These are phyloP conservation scores for Sclerotiophoma versabilis DNA, from an alignment of 2,329 filamentous ascomycete species.

Conservation along the genomic window DNA sequence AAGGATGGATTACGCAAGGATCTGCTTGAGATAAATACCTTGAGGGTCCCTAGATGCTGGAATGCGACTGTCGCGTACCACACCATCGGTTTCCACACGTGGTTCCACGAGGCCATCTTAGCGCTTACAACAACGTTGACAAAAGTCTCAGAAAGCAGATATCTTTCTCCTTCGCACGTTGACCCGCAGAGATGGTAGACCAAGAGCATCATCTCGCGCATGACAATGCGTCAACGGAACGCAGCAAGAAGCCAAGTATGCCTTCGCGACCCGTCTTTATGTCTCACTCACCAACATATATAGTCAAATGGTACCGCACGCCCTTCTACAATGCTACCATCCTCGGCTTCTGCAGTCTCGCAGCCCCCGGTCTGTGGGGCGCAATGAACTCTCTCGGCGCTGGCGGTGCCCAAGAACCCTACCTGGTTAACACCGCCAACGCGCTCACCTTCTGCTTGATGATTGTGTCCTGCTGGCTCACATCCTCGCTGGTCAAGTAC, in stretches of 20 bases:
- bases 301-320: conserved; percentile 71
- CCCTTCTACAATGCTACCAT: conserved; percentile 75
- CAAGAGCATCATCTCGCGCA: background rate
- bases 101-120: background rate
- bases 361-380: conserved; percentile 52
- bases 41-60: background rate
- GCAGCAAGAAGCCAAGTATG: background rate
- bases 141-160: too few relatives aligned
- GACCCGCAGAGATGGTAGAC: background rate
- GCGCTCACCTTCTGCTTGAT: conserved; percentile 22
- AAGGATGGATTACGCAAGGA: conserved; percentile 10
- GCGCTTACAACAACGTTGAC: background rate
- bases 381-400: conserved; percentile 29
- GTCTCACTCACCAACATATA: background rate
- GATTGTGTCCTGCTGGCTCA: conserved; percentile 21
- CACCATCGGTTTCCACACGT: background rate
- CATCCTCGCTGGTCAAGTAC: conserved; percentile 17
- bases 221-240: background rate
- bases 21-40: background rate
- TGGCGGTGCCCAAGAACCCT: conserved; percentile 22
- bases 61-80: background rate
- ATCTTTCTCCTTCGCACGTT: background rate
- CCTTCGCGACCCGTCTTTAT: background rate
- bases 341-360: conserved; percentile 72
- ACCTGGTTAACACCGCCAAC: conserved; percentile 27